Evolutionary conservation across 208 protist genomes (phyloP).

Genomic region (Crithidia bombi): DNA sequence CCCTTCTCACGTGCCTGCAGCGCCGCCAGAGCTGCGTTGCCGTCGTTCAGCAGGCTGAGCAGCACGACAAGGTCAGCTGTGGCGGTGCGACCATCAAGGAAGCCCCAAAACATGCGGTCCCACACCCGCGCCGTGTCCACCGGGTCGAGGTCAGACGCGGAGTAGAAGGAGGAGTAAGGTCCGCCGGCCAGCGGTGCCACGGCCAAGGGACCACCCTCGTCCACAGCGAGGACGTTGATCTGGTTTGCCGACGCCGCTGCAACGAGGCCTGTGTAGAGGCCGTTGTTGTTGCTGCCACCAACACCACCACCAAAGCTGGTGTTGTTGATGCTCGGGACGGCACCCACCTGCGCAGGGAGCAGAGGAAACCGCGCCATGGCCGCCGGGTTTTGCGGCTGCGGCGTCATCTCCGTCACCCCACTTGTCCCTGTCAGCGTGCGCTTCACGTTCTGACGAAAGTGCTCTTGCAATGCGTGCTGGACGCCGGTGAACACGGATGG

Average conservation of each 20-base stretch:
- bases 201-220: constrained; percentile 9
- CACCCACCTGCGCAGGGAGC: constrained; percentile 3
- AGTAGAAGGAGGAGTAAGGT: constrained; percentile 4
- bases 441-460: constrained; percentile 37
- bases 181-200: not conserved
- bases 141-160: constrained; percentile 18
- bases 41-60: constrained; percentile 24
- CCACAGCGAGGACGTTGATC: constrained; percentile 6
- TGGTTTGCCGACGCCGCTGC: constrained; percentile 7
- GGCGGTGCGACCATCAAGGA: constrained; percentile 41
- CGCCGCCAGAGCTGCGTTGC: constrained; percentile 15
- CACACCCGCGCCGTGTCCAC: constrained; percentile 40
- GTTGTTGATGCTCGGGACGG: not conserved
- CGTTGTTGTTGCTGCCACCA: constrained; percentile 1
- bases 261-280: constrained; percentile 7
- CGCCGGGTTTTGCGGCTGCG: too few relatives aligned
- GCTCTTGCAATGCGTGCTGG: constrained; percentile 29
- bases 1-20: constrained; percentile 7
- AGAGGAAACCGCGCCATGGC: too few relatives aligned
- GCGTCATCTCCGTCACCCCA: constrained; percentile 2
- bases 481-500: constrained; percentile 30
- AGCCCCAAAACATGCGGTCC: constrained; percentile 49
- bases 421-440: constrained; percentile 15
- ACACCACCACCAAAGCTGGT: too few relatives aligned
- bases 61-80: constrained; percentile 42